Base-by-base conservation (phyloP, 371 early-diverging fungal species). In the Rhizopus sp. region DNA sequence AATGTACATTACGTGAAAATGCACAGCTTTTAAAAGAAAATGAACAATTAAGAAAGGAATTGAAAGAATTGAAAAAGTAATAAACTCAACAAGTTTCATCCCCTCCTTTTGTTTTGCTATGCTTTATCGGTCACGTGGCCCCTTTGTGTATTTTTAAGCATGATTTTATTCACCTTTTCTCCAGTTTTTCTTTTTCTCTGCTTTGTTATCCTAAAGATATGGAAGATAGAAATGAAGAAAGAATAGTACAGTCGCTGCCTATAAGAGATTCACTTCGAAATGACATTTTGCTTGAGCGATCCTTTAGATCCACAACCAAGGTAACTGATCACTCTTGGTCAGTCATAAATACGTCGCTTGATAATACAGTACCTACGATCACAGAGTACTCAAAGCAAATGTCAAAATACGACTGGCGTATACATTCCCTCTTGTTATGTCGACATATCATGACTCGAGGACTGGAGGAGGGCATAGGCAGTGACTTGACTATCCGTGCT, bases 391-490 rank as follows among this genome's bases (percentile, higher is more conserved):
- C 30, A 10, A 44, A 29, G 49, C 38, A n/a, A 6, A 16, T 34
- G 38, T 56, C 52, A 17, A 67, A 68, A 41, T 73, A 78, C 58
- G 78, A 75, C 58, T 75, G 71, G 72, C 55, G 62, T 30, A 63
- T 62, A 7, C 74, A 81, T 44, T 70, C 81, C 42, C 50, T 77
- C 8, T 58, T 57, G 46, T 54, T 84, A 9, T 72, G 78, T 46
- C 64, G 68, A 31, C 87, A 86, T 57, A 79, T 84, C 49, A 64
- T 79, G 12, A 64, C 62, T n/a, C 73, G 77, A 31, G 87, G 85
- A 9, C 66, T 84, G 7, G 47, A 72, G 3, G 72, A 81, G 4
- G 85, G 85, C 13, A 56, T 75, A 13, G 87, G 83, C 23, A 80
- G 83, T 52, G 87, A 87, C 44, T 66, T 87, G 6, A 58, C 65